Evolutionary conservation across 805 yeast genomes (phyloP).

Genomic region (Kluyveromyces starmeri): DNA sequence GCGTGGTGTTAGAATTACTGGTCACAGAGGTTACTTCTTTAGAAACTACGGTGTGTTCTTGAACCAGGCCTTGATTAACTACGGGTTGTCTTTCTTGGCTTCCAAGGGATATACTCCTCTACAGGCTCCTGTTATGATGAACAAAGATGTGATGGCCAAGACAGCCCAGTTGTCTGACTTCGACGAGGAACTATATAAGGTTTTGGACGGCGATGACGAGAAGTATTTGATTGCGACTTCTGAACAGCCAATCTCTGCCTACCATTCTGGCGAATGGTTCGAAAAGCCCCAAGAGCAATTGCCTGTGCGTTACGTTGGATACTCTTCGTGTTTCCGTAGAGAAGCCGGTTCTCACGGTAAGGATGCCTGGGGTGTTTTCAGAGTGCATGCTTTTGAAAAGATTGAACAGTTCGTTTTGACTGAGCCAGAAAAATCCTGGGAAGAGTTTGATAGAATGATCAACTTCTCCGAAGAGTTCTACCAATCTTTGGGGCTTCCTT

Average conservation of each 20-base stretch:
- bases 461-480: slow-evolving; percentile 85
- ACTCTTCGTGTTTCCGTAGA: slow-evolving; percentile 97
- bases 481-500: slow-evolving; percentile 84
- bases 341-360: slow-evolving; percentile 99
- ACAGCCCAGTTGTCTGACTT: slow-evolving; percentile 97
- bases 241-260: slow-evolving; percentile 98
- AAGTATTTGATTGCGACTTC: slow-evolving; percentile 97
- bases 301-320: slow-evolving; percentile 95
- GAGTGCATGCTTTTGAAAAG: slow-evolving; percentile 97
- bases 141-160: slow-evolving; percentile 98
- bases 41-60: slow-evolving; percentile 93
- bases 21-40: slow-evolving; percentile 97
- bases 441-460: slow-evolving; percentile 94
- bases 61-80: slow-evolving; percentile 96
- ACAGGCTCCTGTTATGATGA: slow-evolving; percentile 99
- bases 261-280: slow-evolving; percentile 96
- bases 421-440: slow-evolving; percentile 98
- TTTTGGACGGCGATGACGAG: slow-evolving; percentile 93
- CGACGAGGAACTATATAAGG: slow-evolving; percentile 97
- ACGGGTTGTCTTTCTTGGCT: slow-evolving; percentile 80
- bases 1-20: slow-evolving; percentile 94
- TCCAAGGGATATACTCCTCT: slow-evolving; percentile 75
- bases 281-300: slow-evolving; percentile 95
- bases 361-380: slow-evolving; percentile 99
- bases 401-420: slow-evolving; percentile 93